A percentile compares a stretch with the other conserved stretches of the same genome.
These are phyloP conservation scores for Mortierella sp. DNA, from an alignment of 371 early-diverging fungal species.

Conservation along the genomic window DNA sequence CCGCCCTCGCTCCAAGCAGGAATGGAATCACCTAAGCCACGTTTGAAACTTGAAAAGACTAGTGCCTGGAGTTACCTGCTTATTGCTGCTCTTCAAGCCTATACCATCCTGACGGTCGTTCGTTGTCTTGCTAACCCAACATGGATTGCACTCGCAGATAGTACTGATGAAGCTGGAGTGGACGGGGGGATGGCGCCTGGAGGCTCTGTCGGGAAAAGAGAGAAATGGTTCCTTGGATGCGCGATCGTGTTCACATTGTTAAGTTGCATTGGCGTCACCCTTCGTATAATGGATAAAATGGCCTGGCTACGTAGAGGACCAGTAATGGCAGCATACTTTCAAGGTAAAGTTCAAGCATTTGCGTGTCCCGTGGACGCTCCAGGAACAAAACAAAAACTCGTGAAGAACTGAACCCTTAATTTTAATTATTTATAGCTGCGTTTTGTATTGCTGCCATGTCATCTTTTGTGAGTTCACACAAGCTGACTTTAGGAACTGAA, in stretches of 20 bases:
- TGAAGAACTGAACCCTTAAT: neutral
- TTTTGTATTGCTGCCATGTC: constrained; percentile 40
- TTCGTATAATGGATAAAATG: constrained; percentile 49
- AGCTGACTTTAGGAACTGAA: constrained; percentile 24
- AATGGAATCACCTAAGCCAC: constrained; percentile 5
- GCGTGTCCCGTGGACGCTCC: too few species aligned
- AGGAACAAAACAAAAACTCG: too few species aligned
- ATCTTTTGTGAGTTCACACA: constrained; percentile 38
- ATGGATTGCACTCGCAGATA: constrained; percentile 34
- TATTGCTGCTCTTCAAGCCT: constrained; percentile 39
- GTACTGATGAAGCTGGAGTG: constrained; percentile 20
- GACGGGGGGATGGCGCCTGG: neutral
- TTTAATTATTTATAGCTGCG: constrained; percentile 20
- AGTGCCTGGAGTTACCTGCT: constrained; percentile 22
- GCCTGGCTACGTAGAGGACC: constrained; percentile 23
- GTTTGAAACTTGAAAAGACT: constrained; percentile 25
- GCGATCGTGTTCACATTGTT: constrained; percentile 47
- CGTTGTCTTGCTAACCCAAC: constrained; percentile 43
- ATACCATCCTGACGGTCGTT: constrained; percentile 43
- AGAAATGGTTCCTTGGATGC: constrained; percentile 39
- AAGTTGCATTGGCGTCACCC: constrained; percentile 42
- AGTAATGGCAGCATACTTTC: constrained; percentile 40
- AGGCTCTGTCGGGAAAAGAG: constrained; percentile 16
- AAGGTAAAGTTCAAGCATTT: constrained; percentile 19
- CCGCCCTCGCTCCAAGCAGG: neutral